phyloP scores from a whole-genome alignment of 805 yeast species.

The Cyberlindnera japonica region DNA sequence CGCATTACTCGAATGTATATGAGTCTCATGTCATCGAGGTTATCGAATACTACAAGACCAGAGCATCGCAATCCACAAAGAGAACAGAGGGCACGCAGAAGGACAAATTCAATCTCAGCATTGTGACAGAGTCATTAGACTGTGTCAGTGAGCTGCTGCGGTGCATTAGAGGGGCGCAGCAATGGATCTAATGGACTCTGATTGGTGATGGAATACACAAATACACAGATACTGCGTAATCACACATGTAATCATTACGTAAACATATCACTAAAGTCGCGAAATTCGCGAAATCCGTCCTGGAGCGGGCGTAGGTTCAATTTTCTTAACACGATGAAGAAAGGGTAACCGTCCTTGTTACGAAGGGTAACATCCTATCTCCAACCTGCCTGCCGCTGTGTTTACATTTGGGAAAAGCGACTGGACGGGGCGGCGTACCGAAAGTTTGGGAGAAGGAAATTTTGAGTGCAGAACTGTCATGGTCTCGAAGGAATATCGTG shows the following conservation, averaged over 20 bases:
- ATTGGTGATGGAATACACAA: too few relatives aligned
- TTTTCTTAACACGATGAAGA: too few relatives aligned
- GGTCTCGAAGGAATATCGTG: slow-evolving; percentile 22
- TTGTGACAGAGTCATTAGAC: slow-evolving; percentile 40
- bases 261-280: too few relatives aligned
- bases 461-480: background rate
- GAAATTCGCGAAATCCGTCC: too few relatives aligned
- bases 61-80: slow-evolving; percentile 30
- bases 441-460: too few relatives aligned
- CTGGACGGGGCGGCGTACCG: background rate
- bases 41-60: slow-evolving; percentile 49
- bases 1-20: slow-evolving; percentile 36
- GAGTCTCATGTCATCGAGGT: slow-evolving; percentile 43
- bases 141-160: slow-evolving; percentile 35
- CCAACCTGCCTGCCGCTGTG: background rate
- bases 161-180: slow-evolving; percentile 13
- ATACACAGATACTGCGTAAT: too few relatives aligned
- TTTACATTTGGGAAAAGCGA: background rate
- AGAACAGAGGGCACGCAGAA: slow-evolving; percentile 21
- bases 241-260: too few relatives aligned
- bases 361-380: slow-evolving; percentile 9
- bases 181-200: too few relatives aligned
- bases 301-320: too few relatives aligned
- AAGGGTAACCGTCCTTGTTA: background rate
- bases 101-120: slow-evolving; percentile 34